These are phyloP conservation scores for Rhynchosporium graminicola DNA, from an alignment of 2,329 filamentous ascomycete genomes.

Conservation along the genomic window DNA sequence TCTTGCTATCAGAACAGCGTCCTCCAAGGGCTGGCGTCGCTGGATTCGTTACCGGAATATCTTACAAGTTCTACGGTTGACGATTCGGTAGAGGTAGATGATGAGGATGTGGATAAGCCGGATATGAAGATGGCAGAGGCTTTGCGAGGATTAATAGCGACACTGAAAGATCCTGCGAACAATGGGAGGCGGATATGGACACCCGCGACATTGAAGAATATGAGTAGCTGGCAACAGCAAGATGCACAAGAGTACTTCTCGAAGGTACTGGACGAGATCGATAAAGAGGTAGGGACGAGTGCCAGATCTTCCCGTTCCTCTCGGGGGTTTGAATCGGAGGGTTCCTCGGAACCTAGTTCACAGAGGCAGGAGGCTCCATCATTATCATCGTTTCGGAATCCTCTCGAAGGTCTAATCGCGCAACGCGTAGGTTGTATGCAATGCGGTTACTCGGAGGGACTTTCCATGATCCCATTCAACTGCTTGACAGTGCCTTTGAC, in stretches of 20 bases:
- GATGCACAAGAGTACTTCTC: conserved; percentile 98
- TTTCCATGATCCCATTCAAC: conserved; percentile 91
- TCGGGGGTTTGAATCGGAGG: conserved; percentile 34
- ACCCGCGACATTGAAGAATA: conserved; percentile 77
- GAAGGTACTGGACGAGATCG: conserved; percentile 81
- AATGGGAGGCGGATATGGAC: conserved; percentile 82
- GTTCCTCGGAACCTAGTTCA: conserved; percentile 12
- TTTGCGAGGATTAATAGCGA: conserved; percentile 60
- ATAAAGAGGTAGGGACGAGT: conserved; percentile 68
- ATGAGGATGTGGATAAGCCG: conserved; percentile 22
- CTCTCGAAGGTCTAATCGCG: conserved; percentile 82
- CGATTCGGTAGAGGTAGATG: conserved; percentile 15
- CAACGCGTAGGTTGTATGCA: conserved; percentile 85
- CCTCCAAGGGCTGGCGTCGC: conserved; percentile 78
- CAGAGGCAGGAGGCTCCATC: conserved; percentile 12
- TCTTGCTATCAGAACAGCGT: conserved; percentile 98
- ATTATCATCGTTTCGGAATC: conserved; percentile 58
- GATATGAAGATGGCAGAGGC: conserved; percentile 41
- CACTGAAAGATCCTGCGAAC: conserved; percentile 68
- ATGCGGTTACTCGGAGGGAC: conserved; percentile 84
- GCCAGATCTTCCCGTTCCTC: conserved; percentile 32
- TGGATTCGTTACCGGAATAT: conserved; percentile 69
- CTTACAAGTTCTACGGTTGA: conserved; percentile 51
- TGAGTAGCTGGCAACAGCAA: conserved; percentile 95
- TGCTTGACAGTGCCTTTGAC: conserved; percentile 86